Evolutionary conservation across 192 early-diverging fungal species (phyloP), one percentile per base, ranked within the genome.

Genomic region (Gaertneriomyces sp.): DNA sequence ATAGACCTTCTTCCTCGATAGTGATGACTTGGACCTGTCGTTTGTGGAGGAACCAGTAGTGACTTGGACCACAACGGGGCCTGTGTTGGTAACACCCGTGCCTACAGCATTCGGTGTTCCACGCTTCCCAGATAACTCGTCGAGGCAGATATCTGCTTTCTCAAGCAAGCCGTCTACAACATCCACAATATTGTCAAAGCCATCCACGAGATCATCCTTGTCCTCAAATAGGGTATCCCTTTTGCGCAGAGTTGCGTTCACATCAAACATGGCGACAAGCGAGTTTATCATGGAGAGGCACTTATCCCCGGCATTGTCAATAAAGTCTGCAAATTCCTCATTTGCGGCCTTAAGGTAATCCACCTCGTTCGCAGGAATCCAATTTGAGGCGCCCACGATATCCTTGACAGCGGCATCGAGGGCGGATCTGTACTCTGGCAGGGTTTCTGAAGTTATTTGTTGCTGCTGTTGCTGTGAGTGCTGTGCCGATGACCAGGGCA

Each of bases 121-220:
- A 58, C 61, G 74, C 25, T 33, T 33, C 41, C 79, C 79, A n/a
- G 69, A 76, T 42, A 89, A 72, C 64, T 89, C 87, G 71, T 93
- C 92, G 42, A 93, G 63, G 16, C 85, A 85, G 9, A 87, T 75
- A 71, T 94, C 93, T 20, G 90, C 89, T 59, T 84, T 85, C 74
- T 97, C 93, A 7, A 94, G 75, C 68, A 94, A 66, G 60, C 83
- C 78, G 62, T 98, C 95, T 5, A 93, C 76, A 17, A 85, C 80
- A 58, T 94, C 93, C 7, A 88, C 80, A 17, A 87, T 84, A 5
- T 70, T 58, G 40, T 74, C 66, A 61, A 85, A 98, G 16, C 82
- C 72, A 17, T 93, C 86, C 7, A 70, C 76, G 5, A 89, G 71
- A 66, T 87, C 87, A 65, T 91, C 90, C n/a, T 56, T 50, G 44